Conservation (phyloP, 2,329 filamentous ascomycete species). For the Simplicillium aogashimaense region DNA sequence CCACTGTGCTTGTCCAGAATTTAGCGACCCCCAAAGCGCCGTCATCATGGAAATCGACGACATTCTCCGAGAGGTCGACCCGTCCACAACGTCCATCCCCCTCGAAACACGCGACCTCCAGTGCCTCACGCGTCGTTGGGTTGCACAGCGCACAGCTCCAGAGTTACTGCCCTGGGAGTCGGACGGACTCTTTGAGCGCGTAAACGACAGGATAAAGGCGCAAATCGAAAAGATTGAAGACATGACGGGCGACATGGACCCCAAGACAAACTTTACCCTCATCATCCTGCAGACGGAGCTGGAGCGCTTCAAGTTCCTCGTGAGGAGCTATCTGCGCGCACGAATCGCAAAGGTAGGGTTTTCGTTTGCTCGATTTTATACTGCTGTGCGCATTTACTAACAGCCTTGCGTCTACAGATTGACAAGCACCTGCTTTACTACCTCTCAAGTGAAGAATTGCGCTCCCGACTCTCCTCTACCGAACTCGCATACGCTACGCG, state of each 20-base stretch:
- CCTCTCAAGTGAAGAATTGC: slow-evolving; percentile 44
- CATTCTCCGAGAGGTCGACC: slow-evolving; percentile 66
- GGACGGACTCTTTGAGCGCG: slow-evolving; percentile 68
- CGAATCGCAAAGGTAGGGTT: slow-evolving; percentile 87
- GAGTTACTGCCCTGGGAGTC: slow-evolving; percentile 73
- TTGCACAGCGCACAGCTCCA: slow-evolving; percentile 81
- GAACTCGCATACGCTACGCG: slow-evolving; percentile 76
- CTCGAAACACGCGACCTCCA: slow-evolving; percentile 68
- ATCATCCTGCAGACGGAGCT: slow-evolving; percentile 96
- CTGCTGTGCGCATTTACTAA: slow-evolving; percentile 1
- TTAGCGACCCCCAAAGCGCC: too few relatives aligned
- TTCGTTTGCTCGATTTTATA: slow-evolving; percentile 9
- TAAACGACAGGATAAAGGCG: slow-evolving; percentile 60
- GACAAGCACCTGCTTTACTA: slow-evolving; percentile 70
- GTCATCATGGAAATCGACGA: slow-evolving; percentile 70
- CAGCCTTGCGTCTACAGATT: slow-evolving; percentile 38
- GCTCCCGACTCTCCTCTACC: slow-evolving; percentile 58
- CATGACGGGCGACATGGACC: slow-evolving; percentile 77
- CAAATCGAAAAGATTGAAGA: slow-evolving; percentile 66
- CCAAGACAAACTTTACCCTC: slow-evolving; percentile 83
- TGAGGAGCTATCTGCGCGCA: slow-evolving; percentile 72
- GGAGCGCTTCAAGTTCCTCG: slow-evolving; percentile 84
- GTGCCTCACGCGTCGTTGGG: slow-evolving; percentile 81
- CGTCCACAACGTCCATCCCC: slow-evolving; percentile 40
- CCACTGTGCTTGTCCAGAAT: too few relatives aligned